phyloP scores from a whole-genome alignment of 2,329 filamentous ascomycete species.

The Epichloe typhina region DNA sequence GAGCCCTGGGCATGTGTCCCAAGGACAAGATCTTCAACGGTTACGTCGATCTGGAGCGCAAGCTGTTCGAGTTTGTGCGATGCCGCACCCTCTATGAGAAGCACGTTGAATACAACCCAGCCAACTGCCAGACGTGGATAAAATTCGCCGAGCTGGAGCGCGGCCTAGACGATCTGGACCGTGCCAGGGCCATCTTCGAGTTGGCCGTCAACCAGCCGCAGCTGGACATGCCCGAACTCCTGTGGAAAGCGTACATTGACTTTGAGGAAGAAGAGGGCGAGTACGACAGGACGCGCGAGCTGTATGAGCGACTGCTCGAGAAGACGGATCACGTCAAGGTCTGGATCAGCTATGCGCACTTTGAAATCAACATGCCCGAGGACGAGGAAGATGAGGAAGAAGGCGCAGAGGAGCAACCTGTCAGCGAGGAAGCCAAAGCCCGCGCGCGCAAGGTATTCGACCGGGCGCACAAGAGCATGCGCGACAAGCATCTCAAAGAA shows the following conservation, averaged over 20 bases:
- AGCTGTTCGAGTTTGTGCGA: conserved; percentile 84
- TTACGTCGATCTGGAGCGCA: conserved; percentile 86
- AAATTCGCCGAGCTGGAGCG: conserved; percentile 89
- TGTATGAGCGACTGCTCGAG: conserved; percentile 83
- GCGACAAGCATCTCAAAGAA: conserved; percentile 80
- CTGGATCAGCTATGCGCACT: conserved; percentile 97
- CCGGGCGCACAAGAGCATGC: conserved; percentile 75
- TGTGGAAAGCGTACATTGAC: conserved; percentile 98
- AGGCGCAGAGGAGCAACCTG: conserved; percentile 48
- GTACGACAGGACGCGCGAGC: conserved; percentile 63
- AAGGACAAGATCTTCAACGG: conserved; percentile 92
- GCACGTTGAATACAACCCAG: conserved; percentile 80
- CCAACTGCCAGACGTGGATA: conserved; percentile 91
- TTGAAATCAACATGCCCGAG: conserved; percentile 89
- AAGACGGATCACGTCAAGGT: conserved; percentile 99
- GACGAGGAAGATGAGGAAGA: conserved; percentile 42
- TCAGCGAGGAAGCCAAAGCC: conserved; percentile 72
- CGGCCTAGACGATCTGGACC: conserved; percentile 77
- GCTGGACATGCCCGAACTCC: conserved; percentile 91
- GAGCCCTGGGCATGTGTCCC: conserved; percentile 84
- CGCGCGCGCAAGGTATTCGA: conserved; percentile 75
- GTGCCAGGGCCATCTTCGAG: conserved; percentile 83
- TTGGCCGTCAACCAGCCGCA: conserved; percentile 69
- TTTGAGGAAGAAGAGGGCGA: conserved; percentile 95
- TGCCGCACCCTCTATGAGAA: conserved; percentile 90